Conservation (phyloP, 305 asterid species). For the Fraxinus angustifolia region DNA sequence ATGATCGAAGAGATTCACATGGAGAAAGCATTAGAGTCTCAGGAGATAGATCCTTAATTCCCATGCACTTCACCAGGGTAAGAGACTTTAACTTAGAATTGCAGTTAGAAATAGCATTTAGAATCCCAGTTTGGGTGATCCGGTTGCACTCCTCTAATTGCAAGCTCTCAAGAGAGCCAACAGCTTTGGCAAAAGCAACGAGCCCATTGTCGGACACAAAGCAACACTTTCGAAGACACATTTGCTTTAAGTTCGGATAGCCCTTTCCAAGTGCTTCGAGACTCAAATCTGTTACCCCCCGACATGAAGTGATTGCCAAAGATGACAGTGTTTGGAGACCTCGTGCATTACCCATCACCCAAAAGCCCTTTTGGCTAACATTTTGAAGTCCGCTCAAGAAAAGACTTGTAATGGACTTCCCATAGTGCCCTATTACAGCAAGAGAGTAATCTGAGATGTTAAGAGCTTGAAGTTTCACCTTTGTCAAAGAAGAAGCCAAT, state of each 20-base stretch:
- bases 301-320: constrained; percentile 57
- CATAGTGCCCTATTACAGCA: constrained; percentile 81
- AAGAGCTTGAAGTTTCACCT: constrained; percentile 66
- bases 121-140: constrained; percentile 65
- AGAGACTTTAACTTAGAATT: constrained; percentile 59
- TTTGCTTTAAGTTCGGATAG: constrained; percentile 56
- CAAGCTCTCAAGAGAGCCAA: constrained; percentile 58
- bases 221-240: constrained; percentile 61
- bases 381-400: constrained; percentile 63
- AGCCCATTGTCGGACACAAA: constrained; percentile 79
- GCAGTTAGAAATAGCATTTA: constrained; percentile 60
- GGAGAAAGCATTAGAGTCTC: constrained; percentile 50
- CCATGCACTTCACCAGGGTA: constrained; percentile 72
- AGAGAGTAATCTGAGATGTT: constrained; percentile 68
- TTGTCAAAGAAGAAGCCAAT: constrained; percentile 50
- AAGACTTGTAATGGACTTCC: constrained; percentile 59
- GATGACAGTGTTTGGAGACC: constrained; percentile 61
- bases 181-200: constrained; percentile 60
- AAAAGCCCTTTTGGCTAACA: constrained; percentile 85
- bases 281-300: constrained; percentile 69
- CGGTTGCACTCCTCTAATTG: constrained; percentile 86
- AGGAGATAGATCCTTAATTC: constrained; percentile 54
- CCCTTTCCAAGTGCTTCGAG: constrained; percentile 70
- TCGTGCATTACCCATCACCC: constrained; percentile 85
- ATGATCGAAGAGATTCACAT: constrained; percentile 63